Conservation (phyloP, 1,139 yeast species). For the Lodderomyces beijingensis region DNA sequence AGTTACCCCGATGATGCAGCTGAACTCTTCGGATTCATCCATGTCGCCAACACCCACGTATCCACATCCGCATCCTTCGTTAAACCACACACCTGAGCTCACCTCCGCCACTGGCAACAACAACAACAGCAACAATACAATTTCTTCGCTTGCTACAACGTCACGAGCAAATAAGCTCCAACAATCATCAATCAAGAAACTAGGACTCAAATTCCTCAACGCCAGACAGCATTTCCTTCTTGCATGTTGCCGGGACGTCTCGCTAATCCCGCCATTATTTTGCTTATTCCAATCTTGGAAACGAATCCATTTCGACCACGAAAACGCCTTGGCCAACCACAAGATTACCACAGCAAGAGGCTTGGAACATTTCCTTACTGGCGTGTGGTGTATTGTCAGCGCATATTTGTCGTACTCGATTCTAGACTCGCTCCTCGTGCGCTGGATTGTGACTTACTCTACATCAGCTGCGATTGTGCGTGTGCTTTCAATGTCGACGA, state of each 20-base stretch:
- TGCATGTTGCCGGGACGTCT: constrained; percentile 69
- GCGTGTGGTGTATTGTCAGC: constrained; percentile 81
- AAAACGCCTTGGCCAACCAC: constrained; percentile 12
- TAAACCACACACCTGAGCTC: not conserved
- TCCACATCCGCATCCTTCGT: not conserved
- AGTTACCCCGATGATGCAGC: constrained; percentile 7
- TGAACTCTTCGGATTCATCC: constrained; percentile 11
- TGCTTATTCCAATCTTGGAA: constrained; percentile 56
- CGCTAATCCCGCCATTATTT: constrained; percentile 58
- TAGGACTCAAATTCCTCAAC: constrained; percentile 64
- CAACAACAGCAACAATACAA: constrained; percentile 4
- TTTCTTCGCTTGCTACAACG: not conserved
- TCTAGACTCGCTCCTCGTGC: constrained; percentile 81
- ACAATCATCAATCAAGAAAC: constrained; percentile 35
- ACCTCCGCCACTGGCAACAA: not conserved
- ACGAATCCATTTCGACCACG: constrained; percentile 34
- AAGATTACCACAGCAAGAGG: constrained; percentile 52
- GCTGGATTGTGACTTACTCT: constrained; percentile 91
- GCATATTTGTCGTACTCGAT: constrained; percentile 82
- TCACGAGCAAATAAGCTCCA: constrained; percentile 2
- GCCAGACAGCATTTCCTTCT: constrained; percentile 75
- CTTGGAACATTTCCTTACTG: constrained; percentile 67
- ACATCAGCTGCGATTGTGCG: constrained; percentile 84
- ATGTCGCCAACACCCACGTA: constrained; percentile 1
- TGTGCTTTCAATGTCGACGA: constrained; percentile 75